phyloP scores from a whole-genome alignment of 1,284 basidiomycete species.

The Gomphus bonarii region DNA sequence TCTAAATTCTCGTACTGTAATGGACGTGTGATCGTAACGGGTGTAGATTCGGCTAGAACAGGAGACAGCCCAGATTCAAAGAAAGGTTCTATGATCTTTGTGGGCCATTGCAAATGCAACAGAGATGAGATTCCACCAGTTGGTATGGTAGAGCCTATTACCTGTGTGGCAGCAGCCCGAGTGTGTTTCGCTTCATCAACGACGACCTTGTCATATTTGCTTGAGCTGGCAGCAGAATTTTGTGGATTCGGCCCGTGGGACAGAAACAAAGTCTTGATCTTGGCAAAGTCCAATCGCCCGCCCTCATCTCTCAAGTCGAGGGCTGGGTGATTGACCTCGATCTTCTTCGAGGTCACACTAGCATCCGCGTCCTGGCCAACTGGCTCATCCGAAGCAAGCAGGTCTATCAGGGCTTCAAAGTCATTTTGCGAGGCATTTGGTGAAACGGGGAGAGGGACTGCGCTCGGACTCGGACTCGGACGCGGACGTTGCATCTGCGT shows the following conservation, averaged over 20 bases:
- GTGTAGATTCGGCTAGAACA: not conserved
- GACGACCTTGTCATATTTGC: not conserved
- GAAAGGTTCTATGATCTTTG: not conserved
- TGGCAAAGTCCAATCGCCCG: conserved; percentile 2
- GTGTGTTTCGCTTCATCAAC: not conserved
- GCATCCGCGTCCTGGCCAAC: not conserved
- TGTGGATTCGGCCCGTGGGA: not conserved
- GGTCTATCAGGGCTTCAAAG: conserved; percentile 5
- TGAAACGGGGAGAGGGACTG: not conserved
- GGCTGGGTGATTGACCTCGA: not conserved
- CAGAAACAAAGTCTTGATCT: not conserved
- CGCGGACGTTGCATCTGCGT: not conserved
- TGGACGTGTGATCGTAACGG: not conserved
- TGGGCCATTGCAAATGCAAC: not conserved
- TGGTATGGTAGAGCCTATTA: not conserved
- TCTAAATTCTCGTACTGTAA: not conserved
- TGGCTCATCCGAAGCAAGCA: not conserved
- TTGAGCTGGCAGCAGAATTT: not conserved
- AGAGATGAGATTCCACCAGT: not conserved
- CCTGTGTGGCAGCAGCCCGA: not conserved
- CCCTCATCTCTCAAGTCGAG: not conserved
- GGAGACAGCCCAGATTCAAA: not conserved
- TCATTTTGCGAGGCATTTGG: not conserved
- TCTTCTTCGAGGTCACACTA: not conserved
- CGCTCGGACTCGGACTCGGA: not conserved